Percentiles rank a stretch among this genome's conserved stretches.
phyloP scores from a whole-genome alignment of 2,329 filamentous ascomycete genomes.

The Scytalidium lignicola region DNA sequence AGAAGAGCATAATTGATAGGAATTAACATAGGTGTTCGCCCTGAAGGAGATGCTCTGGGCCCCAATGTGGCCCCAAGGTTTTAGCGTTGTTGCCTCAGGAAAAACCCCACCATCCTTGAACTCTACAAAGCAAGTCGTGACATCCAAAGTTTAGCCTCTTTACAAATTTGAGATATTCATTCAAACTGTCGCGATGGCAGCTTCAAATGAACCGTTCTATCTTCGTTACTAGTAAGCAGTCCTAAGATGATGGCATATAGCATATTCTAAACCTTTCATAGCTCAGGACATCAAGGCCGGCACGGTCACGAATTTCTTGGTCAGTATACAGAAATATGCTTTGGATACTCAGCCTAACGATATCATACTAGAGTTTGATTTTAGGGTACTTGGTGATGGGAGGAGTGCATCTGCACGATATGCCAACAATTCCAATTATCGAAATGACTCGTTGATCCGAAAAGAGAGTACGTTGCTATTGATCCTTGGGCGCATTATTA shows the following conservation, averaged over 20 bases:
- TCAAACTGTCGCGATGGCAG: conserved; percentile 20
- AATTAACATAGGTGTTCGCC: background rate
- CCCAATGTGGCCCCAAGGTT: background rate
- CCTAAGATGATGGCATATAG: background rate
- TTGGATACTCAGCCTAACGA: background rate
- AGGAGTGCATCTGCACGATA: conserved; percentile 91
- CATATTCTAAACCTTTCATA: conserved; percentile 35
- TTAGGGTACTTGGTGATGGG: conserved; percentile 86
- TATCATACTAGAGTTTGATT: conserved; percentile 83
- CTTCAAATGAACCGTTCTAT: conserved; percentile 74
- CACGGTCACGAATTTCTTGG: conserved; percentile 98
- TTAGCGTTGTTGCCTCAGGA: background rate
- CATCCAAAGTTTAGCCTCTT: background rate
- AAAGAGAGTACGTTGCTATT: conserved; percentile 80
- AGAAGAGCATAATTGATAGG: conserved; percentile 13
- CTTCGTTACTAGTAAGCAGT: conserved; percentile 86
- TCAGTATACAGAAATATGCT: conserved; percentile 36
- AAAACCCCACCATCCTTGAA: background rate
- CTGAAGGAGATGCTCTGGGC: background rate
- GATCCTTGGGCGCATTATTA: background rate
- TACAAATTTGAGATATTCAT: background rate
- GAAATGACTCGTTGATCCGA: conserved; percentile 95
- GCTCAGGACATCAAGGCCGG: conserved; percentile 93
- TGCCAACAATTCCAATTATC: conserved; percentile 99
- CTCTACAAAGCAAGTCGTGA: too few species aligned